Base-by-base conservation (phyloP, 148 eudicot species). In the Dianthus caryophyllus region DNA sequence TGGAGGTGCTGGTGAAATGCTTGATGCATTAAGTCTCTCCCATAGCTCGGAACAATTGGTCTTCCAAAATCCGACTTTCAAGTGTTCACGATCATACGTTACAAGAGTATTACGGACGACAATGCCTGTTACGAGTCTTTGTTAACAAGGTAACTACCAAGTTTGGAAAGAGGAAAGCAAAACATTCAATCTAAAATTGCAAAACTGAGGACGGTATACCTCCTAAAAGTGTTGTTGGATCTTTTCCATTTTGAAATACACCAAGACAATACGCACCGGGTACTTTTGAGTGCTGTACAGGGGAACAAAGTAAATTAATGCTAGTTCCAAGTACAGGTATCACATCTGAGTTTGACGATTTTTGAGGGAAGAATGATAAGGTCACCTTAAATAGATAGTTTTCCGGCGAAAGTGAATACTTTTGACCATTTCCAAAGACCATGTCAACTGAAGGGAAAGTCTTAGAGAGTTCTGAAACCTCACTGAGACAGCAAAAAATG, bases 211-310 rank as follows among this genome's bases (percentile, higher is more conserved):
- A 70, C 49, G 67, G 29, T 17, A 30, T 90, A 94, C 98, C 98
- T 85, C 98, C 98, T 75, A 94, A 77, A 62, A 90, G 86, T 61
- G 97, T 94, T 25, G 98, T 94, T 41, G 90, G 86, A 72, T 94
- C 97, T 71, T 83, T 82, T 69, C 95, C 96, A 74, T 88, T 94
- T 76, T 86, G 90, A 70, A 94, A 94, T 57, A 94, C 71, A 33
- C 98, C 97, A 64, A 94, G 84, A 76, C 98, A 94, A 76, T 88
- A 94, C 62, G 98, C 90, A 75, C 96, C 97, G 46, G 43, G 82
- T 68, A 86, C 87, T 82, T 86, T 94, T 46, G 88, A 80, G 75
- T 94, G 98, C 98, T 94, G 76, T 58, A 74, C 26, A 41, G 11
- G 33, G 5, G 66, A 66, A 27, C 14, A 61, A 52, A 51, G 59